Percentiles rank a stretch among this genome's conserved stretches.
Conservation (phyloP, 2,329 filamentous ascomycete genomes). For the Chaetomiaceae sp. region DNA sequence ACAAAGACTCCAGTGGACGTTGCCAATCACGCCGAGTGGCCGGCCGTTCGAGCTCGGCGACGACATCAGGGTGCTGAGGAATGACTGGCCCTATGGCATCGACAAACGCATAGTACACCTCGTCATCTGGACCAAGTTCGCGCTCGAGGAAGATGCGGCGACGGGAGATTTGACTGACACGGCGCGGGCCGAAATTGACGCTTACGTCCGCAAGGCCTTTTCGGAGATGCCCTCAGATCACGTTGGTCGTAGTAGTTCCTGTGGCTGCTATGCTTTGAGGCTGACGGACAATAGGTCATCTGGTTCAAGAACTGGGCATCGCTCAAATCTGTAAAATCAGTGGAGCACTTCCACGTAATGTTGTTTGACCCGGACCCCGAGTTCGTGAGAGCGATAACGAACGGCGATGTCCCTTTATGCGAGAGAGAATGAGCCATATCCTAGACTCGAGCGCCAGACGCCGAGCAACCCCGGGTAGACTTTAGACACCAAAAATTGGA, state of each 20-base stretch:
- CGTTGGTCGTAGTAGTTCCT: conserved; percentile 39
- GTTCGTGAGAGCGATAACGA: conserved; percentile 67
- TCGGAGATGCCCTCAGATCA: conserved; percentile 48
- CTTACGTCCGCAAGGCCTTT: conserved; percentile 67
- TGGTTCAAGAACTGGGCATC: conserved; percentile 90
- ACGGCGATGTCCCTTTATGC: conserved; percentile 66
- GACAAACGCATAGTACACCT: conserved; percentile 75
- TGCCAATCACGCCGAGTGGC: conserved; percentile 35
- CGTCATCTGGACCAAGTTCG: conserved; percentile 91
- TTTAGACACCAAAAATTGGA: no score
- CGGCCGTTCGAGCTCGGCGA: conserved; percentile 42
- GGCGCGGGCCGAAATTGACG: conserved; percentile 62
- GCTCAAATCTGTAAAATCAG: conserved; percentile 77
- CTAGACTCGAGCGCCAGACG: no score
- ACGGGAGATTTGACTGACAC: conserved; percentile 64
- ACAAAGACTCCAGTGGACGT: conserved; percentile 65
- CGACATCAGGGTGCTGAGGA: conserved; percentile 72
- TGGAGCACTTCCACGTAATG: conserved; percentile 97
- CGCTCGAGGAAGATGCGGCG: conserved; percentile 61
- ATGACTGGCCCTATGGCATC: conserved; percentile 93
- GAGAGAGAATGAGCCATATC: conserved; percentile 33
- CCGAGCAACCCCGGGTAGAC: no score
- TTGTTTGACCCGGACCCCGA: conserved; percentile 67
- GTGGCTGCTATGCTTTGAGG: background rate
- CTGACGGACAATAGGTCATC: conserved; percentile 37